These are phyloP conservation scores for Termitomyces bulborhizus DNA, from an alignment of 768 basidiomycete genomes.

Conservation along the genomic window DNA sequence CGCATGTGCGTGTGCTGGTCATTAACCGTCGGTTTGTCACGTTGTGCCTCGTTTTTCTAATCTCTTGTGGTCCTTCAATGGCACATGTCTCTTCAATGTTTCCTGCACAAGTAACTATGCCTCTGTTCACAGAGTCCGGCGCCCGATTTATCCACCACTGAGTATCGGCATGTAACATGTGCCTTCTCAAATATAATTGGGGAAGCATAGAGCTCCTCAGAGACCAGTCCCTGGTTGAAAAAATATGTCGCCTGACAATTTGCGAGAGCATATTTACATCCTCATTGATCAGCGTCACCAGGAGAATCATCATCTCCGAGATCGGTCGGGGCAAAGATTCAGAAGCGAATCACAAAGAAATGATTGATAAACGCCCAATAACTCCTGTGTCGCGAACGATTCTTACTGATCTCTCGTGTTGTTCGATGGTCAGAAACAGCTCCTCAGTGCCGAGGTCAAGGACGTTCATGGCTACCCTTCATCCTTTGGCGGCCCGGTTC, in stretches of 20 bases:
- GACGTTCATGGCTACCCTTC: conserved; percentile 13
- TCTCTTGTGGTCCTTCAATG: background rate
- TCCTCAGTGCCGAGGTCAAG: background rate
- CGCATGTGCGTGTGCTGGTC: too few relatives aligned
- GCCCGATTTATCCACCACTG: background rate
- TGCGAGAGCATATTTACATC: too few relatives aligned
- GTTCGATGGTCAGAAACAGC: conserved; percentile 2
- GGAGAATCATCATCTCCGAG: background rate
- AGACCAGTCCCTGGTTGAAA: background rate
- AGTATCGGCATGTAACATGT: background rate
- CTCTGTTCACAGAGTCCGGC: background rate
- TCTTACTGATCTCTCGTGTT: background rate
- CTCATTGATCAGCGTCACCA: too few relatives aligned
- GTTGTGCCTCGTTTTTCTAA: background rate
- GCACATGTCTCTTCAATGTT: background rate
- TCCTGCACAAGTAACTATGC: background rate
- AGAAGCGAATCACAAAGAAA: background rate
- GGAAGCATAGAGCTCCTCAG: background rate
- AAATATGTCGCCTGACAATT: background rate
- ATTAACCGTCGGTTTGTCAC: background rate
- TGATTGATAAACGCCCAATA: background rate
- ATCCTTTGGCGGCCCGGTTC: conserved; percentile 17
- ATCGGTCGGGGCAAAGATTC: background rate
- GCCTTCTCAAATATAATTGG: background rate
- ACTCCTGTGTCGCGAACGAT: background rate